Base-by-base conservation (phyloP, 768 basidiomycete genomes). In the Trametes cubensis region DNA sequence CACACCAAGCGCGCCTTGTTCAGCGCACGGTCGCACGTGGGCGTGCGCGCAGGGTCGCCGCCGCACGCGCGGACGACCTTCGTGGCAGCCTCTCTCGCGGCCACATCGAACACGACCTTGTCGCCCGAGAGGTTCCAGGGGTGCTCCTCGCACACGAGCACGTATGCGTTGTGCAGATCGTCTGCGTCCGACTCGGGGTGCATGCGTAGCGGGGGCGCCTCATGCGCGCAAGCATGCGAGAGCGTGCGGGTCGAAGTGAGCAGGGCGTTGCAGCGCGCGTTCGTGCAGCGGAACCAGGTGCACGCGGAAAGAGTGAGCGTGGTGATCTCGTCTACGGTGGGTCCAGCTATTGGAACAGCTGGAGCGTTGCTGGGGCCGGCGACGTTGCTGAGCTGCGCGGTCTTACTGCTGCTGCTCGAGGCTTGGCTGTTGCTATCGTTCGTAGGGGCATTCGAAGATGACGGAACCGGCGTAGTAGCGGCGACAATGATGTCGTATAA, bases 241-340 rank as follows among this genome's bases (percentile, higher is more conserved):
- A 62, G 48, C 26, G 57, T 49, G 55, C 61, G 54, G 39, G 49
- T 48, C 55, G 42, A 51, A 11, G 42, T 55, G 41, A 62, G 53
- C 13, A 59, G 58, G 21, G 60, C 58, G 49, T 25, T 39, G 52
- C 60, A 57, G 14, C 20, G 15, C 28, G 54, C 10, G 47, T 41
- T n/a, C n/a, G 46, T 57, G 55, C 61, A 62, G 2, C 61, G 61
- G 55, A 62, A 62, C 54, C 54, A 62, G 11, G 61, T 56, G n/a
- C 28, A 38, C 15, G 54, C 52, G 60, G 46, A 42, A 26, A 38
- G 44, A 25, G 30, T 40, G 39, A 46, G 53, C 17, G 28, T 8
- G 45, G 10, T n/a, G 30, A 56, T 17, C 25, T 45, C 40, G 14
- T 21, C 41, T 25, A 23, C 47, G 20, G 23, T 25, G 38, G 55